Evolutionary conservation across 23 red algal species (phyloP), one percentile per base, ranked within the genome.

Genomic region (Gracilaria caudata): DNA sequence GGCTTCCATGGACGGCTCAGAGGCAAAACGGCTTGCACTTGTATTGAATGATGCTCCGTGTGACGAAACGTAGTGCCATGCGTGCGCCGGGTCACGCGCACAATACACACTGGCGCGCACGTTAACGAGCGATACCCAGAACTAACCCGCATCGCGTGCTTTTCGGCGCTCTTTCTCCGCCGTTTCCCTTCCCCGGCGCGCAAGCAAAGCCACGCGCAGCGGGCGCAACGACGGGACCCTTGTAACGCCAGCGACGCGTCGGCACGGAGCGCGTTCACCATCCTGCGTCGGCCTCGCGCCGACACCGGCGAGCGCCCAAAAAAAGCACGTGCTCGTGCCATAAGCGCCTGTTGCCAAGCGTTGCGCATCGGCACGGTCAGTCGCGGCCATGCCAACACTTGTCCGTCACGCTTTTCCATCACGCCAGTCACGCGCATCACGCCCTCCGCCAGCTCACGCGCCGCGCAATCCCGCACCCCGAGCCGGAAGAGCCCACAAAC

Each of bases 371-470:
- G 33, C 37, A 19, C 64, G 44, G 29, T 7, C 29, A 51, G 23
- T 0, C 12, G 51, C 41, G 25, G 73, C 51, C 29, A 9, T 24
- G 40, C 70, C 51, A 23, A 54, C 73, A 32, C 73, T 54, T 56
- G 44, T 35, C 32, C 73, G 73, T 77, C 24, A 77, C 44, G 73
- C 7, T 0, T n/a, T n/a, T n/a, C n/a, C n/a, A n/a, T n/a, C n/a
- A n/a, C 6, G 73, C 29, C 28, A 8, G 23, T 29, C 51, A 32
- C 45, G 45, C 70, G 40, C 70, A 33, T 28, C 30, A 39, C 40
- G 70, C 41, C 20, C 17, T 75, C 20, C 73, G 51, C 73, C 44
- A 51, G 73, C 44, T 77, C 73, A 77, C 36, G 12, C 38, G 29
- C 33, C 43, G 45, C 38, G 59, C 73, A 14, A 64, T 66, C 59